These are phyloP conservation scores for Pseudocercospora macadamiae DNA, from an alignment of 2,329 filamentous ascomycete genomes.

Conservation along the genomic window DNA sequence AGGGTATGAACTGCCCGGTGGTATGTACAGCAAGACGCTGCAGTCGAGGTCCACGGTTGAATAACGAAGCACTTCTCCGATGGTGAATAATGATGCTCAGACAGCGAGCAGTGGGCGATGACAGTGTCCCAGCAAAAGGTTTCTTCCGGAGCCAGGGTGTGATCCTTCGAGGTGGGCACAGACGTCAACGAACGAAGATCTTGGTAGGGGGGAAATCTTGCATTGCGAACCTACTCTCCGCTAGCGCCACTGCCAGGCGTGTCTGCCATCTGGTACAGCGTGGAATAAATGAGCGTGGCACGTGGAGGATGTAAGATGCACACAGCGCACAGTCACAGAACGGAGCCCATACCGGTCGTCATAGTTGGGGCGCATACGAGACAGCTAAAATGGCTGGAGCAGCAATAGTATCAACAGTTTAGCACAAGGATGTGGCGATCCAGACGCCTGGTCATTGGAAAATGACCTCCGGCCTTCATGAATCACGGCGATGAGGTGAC, in stretches of 20 bases:
- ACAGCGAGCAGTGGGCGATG: neutral
- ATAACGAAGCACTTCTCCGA: neutral
- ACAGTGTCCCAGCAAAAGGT: neutral
- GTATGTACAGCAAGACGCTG: neutral
- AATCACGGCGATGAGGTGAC: neutral
- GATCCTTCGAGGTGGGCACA: neutral
- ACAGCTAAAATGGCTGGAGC: too few species aligned
- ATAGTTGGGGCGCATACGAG: neutral
- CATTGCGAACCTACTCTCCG: neutral
- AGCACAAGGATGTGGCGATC: neutral
- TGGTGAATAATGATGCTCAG: neutral
- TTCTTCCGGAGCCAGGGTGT: neutral
- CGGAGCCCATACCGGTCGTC: neutral
- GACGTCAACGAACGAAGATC: neutral
- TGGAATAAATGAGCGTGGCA: conserved; percentile 2
- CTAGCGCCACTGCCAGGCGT: conserved; percentile 1
- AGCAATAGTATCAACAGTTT: neutral
- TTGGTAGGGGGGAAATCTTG: neutral
- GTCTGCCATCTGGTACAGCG: neutral
- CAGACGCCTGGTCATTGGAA: neutral
- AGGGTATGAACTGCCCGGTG: neutral
- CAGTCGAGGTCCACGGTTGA: neutral
- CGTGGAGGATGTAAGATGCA: neutral
- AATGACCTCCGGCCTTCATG: neutral
- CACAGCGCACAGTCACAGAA: neutral